Evolutionary conservation across 2,329 filamentous ascomycete species (phyloP), one percentile per base, ranked within the genome.

Genomic region (Aspergillus pseudotamarii): DNA sequence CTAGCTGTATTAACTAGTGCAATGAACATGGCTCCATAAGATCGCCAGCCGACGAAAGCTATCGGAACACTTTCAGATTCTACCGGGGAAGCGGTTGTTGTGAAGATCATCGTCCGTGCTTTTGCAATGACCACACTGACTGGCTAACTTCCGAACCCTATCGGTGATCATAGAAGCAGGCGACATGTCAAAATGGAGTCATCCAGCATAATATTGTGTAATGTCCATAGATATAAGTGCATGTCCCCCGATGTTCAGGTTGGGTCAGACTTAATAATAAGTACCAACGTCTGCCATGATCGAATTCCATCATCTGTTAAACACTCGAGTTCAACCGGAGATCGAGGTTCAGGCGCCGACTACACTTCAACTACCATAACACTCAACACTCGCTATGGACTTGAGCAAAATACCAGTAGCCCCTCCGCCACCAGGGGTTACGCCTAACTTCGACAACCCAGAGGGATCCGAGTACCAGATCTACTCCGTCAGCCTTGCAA

Each of bases 401-500:
- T 19, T 55, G 19, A 66, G 59, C 59, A 60, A 59, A 26, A 57
- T 63, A 10, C 64, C 64, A 3, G 64, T 63, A 8, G 53, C 63
- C 2, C 41, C 58, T 4, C 58, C 64, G 16, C 64, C 64, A 14
- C 41, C 58, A 0, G 64, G 64, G 2, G 61, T 65, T 23, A 65
- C 64, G 4, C 46, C 64, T 55, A 65, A 65, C 32, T 65, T 65
- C n/a, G 56, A 55, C 6, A 61, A 65, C 16, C 64, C 64, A 6
- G 36, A 36, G 10, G 54, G 63, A 30, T 56, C 46, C 2, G 55
- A 66, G 19, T 66, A 59, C 19, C 46, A 64, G 21, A 60, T 65
- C 30, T 64, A 64, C 26, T 66, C 64, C 14, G 46, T 65, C 55
- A 66, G 55, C 26, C 60, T 66, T 5, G 64, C 64, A 2, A 32